A percentile compares a stretch with the other conserved stretches of the same genome.
These are phyloP conservation scores for Zalaria sp. DNA, from an alignment of 2,329 filamentous ascomycete genomes.

Conservation along the genomic window DNA sequence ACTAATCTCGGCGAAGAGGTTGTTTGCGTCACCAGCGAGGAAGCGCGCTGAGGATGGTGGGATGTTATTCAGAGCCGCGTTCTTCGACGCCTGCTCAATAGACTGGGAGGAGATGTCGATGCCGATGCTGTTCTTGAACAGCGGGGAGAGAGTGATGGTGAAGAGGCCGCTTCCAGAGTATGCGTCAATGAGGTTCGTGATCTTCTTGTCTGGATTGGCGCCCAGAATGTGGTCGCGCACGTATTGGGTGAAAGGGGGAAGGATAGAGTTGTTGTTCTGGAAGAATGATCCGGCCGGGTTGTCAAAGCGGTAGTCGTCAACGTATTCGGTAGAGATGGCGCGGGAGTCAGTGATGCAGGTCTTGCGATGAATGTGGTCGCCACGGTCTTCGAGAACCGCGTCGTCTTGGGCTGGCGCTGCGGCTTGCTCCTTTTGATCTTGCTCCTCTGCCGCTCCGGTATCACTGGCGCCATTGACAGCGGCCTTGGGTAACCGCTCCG, in stretches of 20 bases:
- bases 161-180: conserved; percentile 97
- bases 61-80: conserved; percentile 66
- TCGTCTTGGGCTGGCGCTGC: conserved; percentile 23
- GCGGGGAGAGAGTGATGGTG: conserved; percentile 76
- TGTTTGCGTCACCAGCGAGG: conserved; percentile 73
- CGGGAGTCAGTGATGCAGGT: conserved; percentile 81
- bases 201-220: conserved; percentile 23
- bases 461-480: conserved; percentile 10
- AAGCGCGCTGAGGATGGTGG: conserved; percentile 57
- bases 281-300: conserved; percentile 94
- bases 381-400: conserved; percentile 41
- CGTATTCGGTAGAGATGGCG: conserved; percentile 71
- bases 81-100: conserved; percentile 64
- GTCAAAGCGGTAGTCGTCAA: conserved; percentile 71
- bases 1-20: conserved; percentile 51
- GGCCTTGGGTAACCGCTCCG: conserved; percentile 46
- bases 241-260: conserved; percentile 73
- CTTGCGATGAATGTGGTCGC: conserved; percentile 60
- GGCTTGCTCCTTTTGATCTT: conserved; percentile 6
- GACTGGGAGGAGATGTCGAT: conserved; percentile 77
- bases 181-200: conserved; percentile 88
- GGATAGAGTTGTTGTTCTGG: conserved; percentile 99
- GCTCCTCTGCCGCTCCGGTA: conserved; percentile 12
- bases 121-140: conserved; percentile 68
- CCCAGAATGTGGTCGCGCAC: conserved; percentile 68